These are phyloP conservation scores for Ploettnerulaceae sp. DNA, from an alignment of 2,329 filamentous ascomycete genomes.

Conservation along the genomic window DNA sequence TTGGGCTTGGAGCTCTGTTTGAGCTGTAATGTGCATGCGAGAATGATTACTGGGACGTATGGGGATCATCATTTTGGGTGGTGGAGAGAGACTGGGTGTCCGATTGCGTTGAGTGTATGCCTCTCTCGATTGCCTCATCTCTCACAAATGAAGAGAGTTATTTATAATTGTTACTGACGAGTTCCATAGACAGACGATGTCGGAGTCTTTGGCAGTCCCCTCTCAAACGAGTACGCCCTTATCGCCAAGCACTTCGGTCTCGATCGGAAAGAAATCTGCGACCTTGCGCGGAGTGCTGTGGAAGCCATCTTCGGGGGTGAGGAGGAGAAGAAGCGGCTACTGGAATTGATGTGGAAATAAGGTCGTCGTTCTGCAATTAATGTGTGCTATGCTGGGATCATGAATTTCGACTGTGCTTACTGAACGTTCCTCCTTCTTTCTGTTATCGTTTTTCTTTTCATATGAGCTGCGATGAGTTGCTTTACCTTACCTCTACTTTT, in stretches of 20 bases:
- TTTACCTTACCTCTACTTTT: too few species aligned
- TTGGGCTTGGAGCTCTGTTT: constrained; percentile 72
- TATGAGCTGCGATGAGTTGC: too few species aligned
- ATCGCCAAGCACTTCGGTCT: constrained; percentile 67
- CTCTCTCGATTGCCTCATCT: background rate
- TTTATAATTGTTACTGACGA: background rate
- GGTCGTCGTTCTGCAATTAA: too few species aligned
- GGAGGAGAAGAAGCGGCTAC: constrained; percentile 54
- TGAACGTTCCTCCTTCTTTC: too few species aligned
- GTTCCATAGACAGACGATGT: constrained; percentile 71
- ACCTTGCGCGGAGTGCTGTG: constrained; percentile 56
- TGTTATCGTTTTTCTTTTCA: too few species aligned
- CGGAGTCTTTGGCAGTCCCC: constrained; percentile 69
- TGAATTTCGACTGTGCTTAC: too few species aligned
- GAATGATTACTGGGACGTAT: constrained; percentile 62
- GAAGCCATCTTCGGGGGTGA: constrained; percentile 63
- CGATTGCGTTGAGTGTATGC: constrained; percentile 66
- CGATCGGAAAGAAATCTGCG: constrained; percentile 41
- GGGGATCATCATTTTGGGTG: constrained; percentile 71
- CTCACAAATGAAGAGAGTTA: too few species aligned
- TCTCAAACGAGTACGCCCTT: constrained; percentile 73
- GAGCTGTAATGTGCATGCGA: constrained; percentile 74
- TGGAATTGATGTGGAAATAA: constrained; percentile 44
- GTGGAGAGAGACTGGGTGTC: constrained; percentile 59
- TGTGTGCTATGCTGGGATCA: too few species aligned